Evolutionary conservation across 2,329 filamentous ascomycete genomes (phyloP).

Genomic region (Trichothecium roseum): DNA sequence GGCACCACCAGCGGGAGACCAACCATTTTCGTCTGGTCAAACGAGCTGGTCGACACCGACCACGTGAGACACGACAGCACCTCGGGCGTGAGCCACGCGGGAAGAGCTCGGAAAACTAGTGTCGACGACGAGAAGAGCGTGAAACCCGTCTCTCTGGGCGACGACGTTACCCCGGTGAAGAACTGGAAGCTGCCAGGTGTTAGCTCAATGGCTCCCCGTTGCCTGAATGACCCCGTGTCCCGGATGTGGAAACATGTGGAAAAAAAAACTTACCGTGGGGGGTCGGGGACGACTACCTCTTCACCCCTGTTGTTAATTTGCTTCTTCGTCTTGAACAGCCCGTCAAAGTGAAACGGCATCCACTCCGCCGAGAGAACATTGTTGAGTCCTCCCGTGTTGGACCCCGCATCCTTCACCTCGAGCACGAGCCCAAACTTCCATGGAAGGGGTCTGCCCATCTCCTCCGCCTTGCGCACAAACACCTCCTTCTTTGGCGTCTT

Average conservation of each 20-base stretch:
- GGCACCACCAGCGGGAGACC: constrained; percentile 31
- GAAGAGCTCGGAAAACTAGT: constrained; percentile 36
- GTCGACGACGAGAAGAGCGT: constrained; percentile 44
- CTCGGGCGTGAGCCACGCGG: constrained; percentile 22
- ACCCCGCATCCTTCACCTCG: constrained; percentile 38
- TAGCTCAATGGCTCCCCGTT: too few relatives aligned
- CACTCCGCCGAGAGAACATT: constrained; percentile 42
- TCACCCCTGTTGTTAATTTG: constrained; percentile 24
- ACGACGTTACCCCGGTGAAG: constrained; percentile 34
- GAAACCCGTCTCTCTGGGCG: constrained; percentile 39
- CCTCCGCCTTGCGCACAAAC: constrained; percentile 33
- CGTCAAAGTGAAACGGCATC: constrained; percentile 50
- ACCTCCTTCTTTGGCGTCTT: constrained; percentile 30
- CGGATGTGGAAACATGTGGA: too few relatives aligned
- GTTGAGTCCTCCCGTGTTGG: constrained; percentile 32
- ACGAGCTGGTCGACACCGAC: constrained; percentile 37
- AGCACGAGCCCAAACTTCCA: constrained; percentile 44
- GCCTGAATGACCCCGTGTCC: too few relatives aligned
- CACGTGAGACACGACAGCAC: constrained; percentile 31
- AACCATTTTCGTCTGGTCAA: constrained; percentile 30
- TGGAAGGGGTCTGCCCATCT: constrained; percentile 34
- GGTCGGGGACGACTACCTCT: constrained; percentile 27
- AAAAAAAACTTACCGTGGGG: constrained; percentile 26
- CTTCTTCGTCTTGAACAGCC: constrained; percentile 42
- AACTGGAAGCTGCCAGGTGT: constrained; percentile 33